phyloP scores from a whole-genome alignment of 169 alveolate species.

The Ichthyophthirius multifiliis region DNA sequence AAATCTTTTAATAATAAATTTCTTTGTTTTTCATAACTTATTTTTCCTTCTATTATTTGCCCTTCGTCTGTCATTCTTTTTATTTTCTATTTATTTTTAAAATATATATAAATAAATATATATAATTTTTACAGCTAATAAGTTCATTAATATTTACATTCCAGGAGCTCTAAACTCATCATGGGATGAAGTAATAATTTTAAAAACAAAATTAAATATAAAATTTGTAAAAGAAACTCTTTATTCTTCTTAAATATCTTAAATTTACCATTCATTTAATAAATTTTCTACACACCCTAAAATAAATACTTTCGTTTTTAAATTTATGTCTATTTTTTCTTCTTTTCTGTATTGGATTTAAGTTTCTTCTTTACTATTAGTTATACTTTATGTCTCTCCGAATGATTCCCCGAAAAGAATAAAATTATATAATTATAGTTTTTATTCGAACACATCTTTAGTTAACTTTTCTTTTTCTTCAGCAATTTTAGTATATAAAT shows the following conservation, averaged over 20 bases:
- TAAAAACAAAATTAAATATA: not conserved
- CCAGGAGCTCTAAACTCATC: constrained; percentile 9
- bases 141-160: not conserved
- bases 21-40: not conserved
- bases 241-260: not conserved
- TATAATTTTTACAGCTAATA: not conserved
- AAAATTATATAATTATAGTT: not conserved
- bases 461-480: not conserved
- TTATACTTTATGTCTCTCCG: not conserved
- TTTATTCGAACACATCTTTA: not conserved
- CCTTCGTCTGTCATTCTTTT: constrained; percentile 1
- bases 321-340: not conserved
- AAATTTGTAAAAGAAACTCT: not conserved
- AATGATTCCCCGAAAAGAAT: not conserved
- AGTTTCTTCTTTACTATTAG: not conserved
- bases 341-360: not conserved
- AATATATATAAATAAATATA: not conserved
- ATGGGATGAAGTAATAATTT: not conserved
- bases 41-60: not conserved
- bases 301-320: not conserved
- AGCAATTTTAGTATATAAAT: not conserved
- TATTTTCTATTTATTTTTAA: not conserved
- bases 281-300: not conserved
- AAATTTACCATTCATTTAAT: not conserved
- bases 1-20: not conserved